Evolutionary conservation across 768 basidiomycete species (phyloP).

Genomic region (Agrocybe chaxingu): DNA sequence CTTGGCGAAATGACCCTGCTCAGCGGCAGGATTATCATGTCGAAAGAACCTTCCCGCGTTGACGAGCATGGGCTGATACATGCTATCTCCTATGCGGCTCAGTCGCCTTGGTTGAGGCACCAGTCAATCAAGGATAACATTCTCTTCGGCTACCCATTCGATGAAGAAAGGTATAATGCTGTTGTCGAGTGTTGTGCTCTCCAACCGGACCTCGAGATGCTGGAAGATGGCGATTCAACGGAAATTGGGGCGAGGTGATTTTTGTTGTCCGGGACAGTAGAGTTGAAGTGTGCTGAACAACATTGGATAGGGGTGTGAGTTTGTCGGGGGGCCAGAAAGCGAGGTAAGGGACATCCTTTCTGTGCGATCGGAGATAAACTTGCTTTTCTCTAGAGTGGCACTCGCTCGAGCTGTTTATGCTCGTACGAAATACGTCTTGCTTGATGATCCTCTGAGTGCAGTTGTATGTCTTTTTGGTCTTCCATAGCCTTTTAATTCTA

Average conservation of each 20-base stretch:
- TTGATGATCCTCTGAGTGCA: conserved; percentile 82
- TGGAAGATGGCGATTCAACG: conserved; percentile 85
- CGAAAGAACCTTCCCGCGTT: conserved; percentile 57
- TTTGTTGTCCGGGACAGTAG: neutral
- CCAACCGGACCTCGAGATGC: conserved; percentile 70
- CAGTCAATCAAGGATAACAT: conserved; percentile 81
- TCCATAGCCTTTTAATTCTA: neutral
- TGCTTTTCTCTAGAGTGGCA: conserved; percentile 53
- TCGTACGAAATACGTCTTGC: conserved; percentile 61
- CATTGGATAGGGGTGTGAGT: conserved; percentile 55
- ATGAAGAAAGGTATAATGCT: conserved; percentile 68
- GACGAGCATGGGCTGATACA: conserved; percentile 63
- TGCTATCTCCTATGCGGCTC: conserved; percentile 68
- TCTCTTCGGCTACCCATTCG: conserved; percentile 69
- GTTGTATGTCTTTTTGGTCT: conserved; percentile 47
- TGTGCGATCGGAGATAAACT: neutral
- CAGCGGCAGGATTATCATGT: conserved; percentile 52
- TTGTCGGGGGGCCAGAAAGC: conserved; percentile 84
- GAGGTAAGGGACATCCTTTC: conserved; percentile 36
- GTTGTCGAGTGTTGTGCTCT: conserved; percentile 88
- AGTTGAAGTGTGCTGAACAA: neutral
- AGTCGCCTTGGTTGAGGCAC: conserved; percentile 68
- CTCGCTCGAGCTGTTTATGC: conserved; percentile 83
- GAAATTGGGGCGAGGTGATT: conserved; percentile 73
- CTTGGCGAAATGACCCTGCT: conserved; percentile 69